A percentile compares a stretch with the other conserved stretches of the same genome.
Conservation (phyloP, 2,329 filamentous ascomycete genomes). For the Colletotrichum sp. region DNA sequence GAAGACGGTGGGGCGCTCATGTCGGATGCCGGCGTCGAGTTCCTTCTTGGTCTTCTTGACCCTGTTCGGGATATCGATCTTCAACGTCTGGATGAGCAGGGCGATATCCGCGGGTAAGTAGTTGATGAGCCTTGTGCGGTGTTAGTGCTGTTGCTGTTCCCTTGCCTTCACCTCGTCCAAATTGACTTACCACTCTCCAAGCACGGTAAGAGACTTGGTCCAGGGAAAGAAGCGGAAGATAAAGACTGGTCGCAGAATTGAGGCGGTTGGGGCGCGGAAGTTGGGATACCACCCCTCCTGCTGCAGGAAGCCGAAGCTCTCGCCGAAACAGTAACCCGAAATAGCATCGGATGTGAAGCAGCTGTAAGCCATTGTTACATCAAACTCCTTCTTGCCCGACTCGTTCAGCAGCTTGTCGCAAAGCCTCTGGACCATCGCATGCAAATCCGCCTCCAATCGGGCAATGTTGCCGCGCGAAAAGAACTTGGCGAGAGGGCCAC, state of each 20-base stretch:
- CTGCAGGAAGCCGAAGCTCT: slow-evolving; percentile 35
- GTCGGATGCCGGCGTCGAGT: slow-evolving; percentile 19
- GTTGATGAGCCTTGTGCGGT: slow-evolving; percentile 5
- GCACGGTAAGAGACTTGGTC: slow-evolving; percentile 19
- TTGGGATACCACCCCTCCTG: slow-evolving; percentile 41
- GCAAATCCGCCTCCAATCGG: slow-evolving; percentile 33
- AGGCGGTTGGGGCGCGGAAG: slow-evolving; percentile 27
- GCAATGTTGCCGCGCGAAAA: slow-evolving; percentile 33
- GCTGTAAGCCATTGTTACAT: slow-evolving; percentile 39
- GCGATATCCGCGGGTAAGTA: slow-evolving; percentile 18
- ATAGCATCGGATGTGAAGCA: slow-evolving; percentile 45
- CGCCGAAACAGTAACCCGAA: slow-evolving; percentile 40
- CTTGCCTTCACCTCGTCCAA: no score
- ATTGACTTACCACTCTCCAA: slow-evolving; percentile 14
- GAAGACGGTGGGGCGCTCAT: slow-evolving; percentile 22
- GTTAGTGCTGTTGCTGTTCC: not conserved
- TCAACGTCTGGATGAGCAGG: slow-evolving; percentile 18
- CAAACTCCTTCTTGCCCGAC: slow-evolving; percentile 28
- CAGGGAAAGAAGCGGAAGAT: slow-evolving; percentile 29
- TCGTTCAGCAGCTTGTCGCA: slow-evolving; percentile 34
- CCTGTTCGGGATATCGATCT: slow-evolving; percentile 18
- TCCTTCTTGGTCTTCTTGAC: slow-evolving; percentile 20
- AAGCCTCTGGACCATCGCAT: slow-evolving; percentile 27
- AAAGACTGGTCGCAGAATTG: slow-evolving; percentile 24
- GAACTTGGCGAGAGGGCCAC: slow-evolving; percentile 30